Percentiles rank a stretch among this genome's conserved stretches.
Conservation (phyloP, 345 rosid species). For the Acer saccharum region DNA sequence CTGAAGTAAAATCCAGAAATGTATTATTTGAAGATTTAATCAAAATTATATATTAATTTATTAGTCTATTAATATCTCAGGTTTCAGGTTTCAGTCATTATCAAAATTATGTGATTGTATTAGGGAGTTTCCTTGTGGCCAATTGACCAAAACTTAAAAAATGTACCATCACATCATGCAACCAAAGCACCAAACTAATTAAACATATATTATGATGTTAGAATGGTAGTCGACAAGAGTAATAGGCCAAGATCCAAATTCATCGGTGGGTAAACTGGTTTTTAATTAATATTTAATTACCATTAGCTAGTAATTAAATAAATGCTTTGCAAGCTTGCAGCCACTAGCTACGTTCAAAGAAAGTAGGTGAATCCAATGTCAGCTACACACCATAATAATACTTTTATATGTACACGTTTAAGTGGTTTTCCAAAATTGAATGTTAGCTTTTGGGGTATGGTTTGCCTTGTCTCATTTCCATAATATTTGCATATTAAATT, state of each 20-base stretch:
- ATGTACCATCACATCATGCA: not conserved
- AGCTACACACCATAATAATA: not conserved
- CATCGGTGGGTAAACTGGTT: not conserved
- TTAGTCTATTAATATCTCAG: no score
- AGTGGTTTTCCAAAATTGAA: no score
- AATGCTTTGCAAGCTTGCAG: conserved; percentile 50
- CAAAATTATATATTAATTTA: no score
- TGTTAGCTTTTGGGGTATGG: not conserved
- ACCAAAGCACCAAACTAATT: not conserved
- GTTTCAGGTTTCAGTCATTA: no score
- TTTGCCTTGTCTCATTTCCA: conserved; percentile 15
- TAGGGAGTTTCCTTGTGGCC: not conserved
- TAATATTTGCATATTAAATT: no score
- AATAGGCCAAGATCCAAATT: not conserved
- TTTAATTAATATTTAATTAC: not conserved
- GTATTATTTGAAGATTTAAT: no score
- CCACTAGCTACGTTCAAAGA: conserved; percentile 21
- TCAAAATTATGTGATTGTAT: no score
- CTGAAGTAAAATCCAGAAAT: no score
- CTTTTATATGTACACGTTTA: no score
- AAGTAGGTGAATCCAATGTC: conserved; percentile 32
- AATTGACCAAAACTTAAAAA: not conserved
- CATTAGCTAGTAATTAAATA: no score
- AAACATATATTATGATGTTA: not conserved
- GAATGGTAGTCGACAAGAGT: conserved; percentile 17